phyloP scores from a whole-genome alignment of 2,329 filamentous ascomycete genomes.

The Botryotinia convoluta region DNA sequence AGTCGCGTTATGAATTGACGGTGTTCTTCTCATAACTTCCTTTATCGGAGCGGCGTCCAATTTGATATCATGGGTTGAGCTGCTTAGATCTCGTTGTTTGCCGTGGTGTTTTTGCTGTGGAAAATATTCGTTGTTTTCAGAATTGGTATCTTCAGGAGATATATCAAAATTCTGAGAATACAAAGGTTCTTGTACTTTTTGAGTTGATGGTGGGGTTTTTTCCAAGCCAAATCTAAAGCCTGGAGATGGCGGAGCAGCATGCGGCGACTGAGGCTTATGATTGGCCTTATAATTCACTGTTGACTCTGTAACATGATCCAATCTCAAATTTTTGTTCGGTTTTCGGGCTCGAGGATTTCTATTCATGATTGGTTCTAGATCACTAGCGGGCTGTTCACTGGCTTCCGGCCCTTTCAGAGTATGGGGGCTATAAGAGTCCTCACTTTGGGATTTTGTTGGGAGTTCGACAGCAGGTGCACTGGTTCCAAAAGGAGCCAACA shows the following conservation, averaged over 20 bases:
- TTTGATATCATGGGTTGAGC: background rate
- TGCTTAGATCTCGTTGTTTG: background rate
- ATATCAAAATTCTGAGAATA: constrained; percentile 17
- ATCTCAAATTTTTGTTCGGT: background rate
- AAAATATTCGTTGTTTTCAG: constrained; percentile 4
- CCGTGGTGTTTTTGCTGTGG: background rate
- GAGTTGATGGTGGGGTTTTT: background rate
- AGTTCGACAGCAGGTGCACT: background rate
- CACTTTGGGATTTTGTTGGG: background rate
- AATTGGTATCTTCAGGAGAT: constrained; percentile 1
- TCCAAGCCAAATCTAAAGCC: constrained; percentile 18
- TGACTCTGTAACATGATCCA: background rate
- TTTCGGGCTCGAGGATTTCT: constrained; percentile 10
- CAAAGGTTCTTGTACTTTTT: constrained; percentile 2
- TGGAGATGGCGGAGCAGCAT: background rate
- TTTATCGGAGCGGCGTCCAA: background rate
- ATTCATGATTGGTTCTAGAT: constrained; percentile 14
- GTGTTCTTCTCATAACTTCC: constrained; percentile 3
- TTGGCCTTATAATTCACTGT: background rate
- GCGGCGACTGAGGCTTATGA: background rate
- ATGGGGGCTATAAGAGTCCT: background rate
- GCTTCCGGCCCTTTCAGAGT: background rate
- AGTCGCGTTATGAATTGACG: constrained; percentile 13
- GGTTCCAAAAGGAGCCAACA: background rate
- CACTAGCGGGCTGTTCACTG: background rate